These are phyloP conservation scores for Amanita inopinata DNA, from an alignment of 768 basidiomycete species.

Conservation along the genomic window DNA sequence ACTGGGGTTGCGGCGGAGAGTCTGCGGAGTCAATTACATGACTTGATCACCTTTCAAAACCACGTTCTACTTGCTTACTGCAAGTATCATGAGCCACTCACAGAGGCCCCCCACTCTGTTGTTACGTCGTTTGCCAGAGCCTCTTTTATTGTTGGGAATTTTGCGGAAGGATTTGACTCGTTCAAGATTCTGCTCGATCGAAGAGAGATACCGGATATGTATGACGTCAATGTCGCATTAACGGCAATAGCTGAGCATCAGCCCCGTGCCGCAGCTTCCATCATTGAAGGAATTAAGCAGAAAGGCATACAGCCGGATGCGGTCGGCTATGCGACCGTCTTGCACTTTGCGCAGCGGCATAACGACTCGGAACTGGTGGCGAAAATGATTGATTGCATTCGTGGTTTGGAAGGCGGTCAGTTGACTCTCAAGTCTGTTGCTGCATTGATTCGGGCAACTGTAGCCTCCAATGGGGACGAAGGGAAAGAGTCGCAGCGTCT, in stretches of 20 bases:
- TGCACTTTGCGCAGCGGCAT: slow-evolving; percentile 45
- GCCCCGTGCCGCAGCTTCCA: slow-evolving; percentile 32
- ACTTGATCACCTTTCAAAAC: slow-evolving; percentile 30
- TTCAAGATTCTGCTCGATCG: slow-evolving; percentile 38
- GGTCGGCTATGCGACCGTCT: slow-evolving; percentile 50
- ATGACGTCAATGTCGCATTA: slow-evolving; percentile 59
- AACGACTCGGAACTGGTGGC: slow-evolving; percentile 34
- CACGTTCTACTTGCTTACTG: slow-evolving; percentile 36
- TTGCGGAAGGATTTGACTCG: slow-evolving; percentile 34
- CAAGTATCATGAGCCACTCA: slow-evolving; percentile 34
- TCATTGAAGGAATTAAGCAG: slow-evolving; percentile 42
- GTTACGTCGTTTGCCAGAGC: slow-evolving; percentile 57
- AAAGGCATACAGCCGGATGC: slow-evolving; percentile 40
- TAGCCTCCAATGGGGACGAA: slow-evolving; percentile 18
- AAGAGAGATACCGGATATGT: slow-evolving; percentile 44
- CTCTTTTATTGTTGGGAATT: slow-evolving; percentile 45
- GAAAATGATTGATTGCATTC: slow-evolving; percentile 31
- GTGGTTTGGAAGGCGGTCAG: slow-evolving; percentile 21
- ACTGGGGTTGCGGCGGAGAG: slow-evolving; percentile 8
- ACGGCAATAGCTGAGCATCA: slow-evolving; percentile 40
- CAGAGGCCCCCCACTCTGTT: slow-evolving; percentile 34
- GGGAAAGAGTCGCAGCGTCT: slow-evolving; percentile 17
- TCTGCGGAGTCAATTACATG: slow-evolving; percentile 13
- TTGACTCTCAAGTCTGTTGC: slow-evolving; percentile 41
- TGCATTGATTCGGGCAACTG: slow-evolving; percentile 34